phyloP scores from a whole-genome alignment of 805 yeast species.

The Candida pseudoglaebosa region DNA sequence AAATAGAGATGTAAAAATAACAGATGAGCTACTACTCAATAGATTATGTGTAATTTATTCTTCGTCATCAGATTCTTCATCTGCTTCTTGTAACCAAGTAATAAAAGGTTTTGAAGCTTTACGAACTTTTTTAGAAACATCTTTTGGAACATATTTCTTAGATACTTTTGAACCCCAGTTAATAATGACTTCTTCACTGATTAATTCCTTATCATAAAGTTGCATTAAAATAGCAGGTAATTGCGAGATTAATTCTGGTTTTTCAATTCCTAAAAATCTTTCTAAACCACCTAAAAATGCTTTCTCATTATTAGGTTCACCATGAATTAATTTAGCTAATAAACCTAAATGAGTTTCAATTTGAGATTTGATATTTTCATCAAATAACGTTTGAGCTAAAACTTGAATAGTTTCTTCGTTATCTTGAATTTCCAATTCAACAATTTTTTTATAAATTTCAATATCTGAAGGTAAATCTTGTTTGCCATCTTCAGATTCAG shows the following conservation, averaged over 20 bases:
- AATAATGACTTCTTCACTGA: slow-evolving; percentile 75
- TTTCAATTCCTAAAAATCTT: slow-evolving; percentile 81
- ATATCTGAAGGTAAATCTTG: slow-evolving; percentile 73
- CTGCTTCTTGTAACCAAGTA: slow-evolving; percentile 94
- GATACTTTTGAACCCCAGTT: slow-evolving; percentile 90
- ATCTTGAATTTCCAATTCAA: slow-evolving; percentile 66
- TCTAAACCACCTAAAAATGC: slow-evolving; percentile 95
- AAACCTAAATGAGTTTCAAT: slow-evolving; percentile 77
- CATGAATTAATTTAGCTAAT: slow-evolving; percentile 68
- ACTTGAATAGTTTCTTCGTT: slow-evolving; percentile 83
- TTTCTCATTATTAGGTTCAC: slow-evolving; percentile 66
- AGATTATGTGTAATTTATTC: slow-evolving; percentile 30
- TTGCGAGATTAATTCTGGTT: slow-evolving; percentile 60
- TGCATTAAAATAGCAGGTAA: slow-evolving; percentile 81
- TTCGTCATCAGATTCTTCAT: slow-evolving; percentile 63
- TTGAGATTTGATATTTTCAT: slow-evolving; percentile 69
- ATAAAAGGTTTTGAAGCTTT: slow-evolving; percentile 95
- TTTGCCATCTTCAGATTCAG: slow-evolving; percentile 48
- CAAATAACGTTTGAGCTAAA: slow-evolving; percentile 84
- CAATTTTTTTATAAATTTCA: slow-evolving; percentile 87
- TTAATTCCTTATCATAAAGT: slow-evolving; percentile 77
- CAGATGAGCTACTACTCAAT: no score
- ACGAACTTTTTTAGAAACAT: slow-evolving; percentile 86
- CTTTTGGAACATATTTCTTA: slow-evolving; percentile 91
- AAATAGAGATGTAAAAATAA: no score